Evolutionary conservation across 2,329 filamentous ascomycete genomes (phyloP), one percentile per base, ranked within the genome.

Genomic region (Nemania abortiva): DNA sequence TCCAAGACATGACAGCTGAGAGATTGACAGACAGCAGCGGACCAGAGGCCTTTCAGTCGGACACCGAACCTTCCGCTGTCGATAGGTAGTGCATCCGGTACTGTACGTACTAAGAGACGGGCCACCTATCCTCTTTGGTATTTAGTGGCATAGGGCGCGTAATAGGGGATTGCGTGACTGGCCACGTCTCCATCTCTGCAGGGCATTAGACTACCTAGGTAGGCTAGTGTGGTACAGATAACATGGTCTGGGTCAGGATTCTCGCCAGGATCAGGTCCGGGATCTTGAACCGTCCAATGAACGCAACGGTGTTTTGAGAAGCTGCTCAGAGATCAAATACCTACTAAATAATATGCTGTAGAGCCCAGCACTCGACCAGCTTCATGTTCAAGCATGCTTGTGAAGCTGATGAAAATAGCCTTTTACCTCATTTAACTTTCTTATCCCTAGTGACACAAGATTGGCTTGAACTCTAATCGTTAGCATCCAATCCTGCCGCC

Each of bases 111-210:
- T 20, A 47, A 47, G 18, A 20, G 42, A 47, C 18, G 42, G 18
- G 42, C 42, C 42, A 47, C 42, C 42, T 47, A 47, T 47, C n/a
- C 39, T 45, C 18, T 47, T 47, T 20, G 42, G 42, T 47, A 47
- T 47, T 20, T 47, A 47, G 42, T 47, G 42, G 42, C 42, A 9
- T 47, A 47, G 11, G 42, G 42, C n/a, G 29, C 18, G 18, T 39
- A 56, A 56, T 56, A 56, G 20, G 10, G 31, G 31, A 56, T 56
- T 37, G 37, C 31, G n/a, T 55, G 53, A 37, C 31, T 54, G 52
- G 52, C 52, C 52, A 54, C 52, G 52, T 54, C 52, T 54, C n/a
- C 53, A 55, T 22, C 9, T n/a, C 20, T 22, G n/a, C 24, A 27
- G 24, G 24, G 24, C 24, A 27, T 27, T 27, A 27, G 24, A 18